Conservation (phyloP, 345 rosid genomes). For the Brassica rapa region DNA sequence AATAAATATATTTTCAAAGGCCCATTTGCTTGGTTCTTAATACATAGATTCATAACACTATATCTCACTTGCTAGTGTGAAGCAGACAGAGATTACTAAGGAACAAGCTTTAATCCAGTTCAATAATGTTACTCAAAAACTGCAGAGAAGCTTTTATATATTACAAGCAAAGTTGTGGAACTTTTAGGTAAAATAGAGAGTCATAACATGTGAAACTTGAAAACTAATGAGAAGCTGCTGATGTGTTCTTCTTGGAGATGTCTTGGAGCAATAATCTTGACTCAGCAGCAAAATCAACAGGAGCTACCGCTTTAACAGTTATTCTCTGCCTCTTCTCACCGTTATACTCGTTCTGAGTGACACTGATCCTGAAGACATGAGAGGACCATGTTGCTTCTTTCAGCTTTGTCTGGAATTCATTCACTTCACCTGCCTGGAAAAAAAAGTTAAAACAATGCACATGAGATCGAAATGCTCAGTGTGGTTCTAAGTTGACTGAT, state of each 20-base stretch:
- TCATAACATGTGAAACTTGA: not conserved
- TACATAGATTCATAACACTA: too few relatives aligned
- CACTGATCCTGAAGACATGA: constrained; percentile 71
- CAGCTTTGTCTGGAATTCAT: constrained; percentile 58
- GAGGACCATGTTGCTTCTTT: constrained; percentile 84
- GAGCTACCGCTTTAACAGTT: constrained; percentile 65
- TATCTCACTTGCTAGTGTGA: not conserved
- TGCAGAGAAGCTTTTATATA: constrained; percentile 6
- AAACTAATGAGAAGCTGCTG: constrained; percentile 36
- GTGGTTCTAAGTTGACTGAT: not conserved
- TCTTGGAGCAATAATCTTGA: constrained; percentile 69
- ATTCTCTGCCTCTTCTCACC: constrained; percentile 90
- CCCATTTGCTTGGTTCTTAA: too few relatives aligned
- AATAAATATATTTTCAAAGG: too few relatives aligned
- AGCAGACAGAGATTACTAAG: not conserved
- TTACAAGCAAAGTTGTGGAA: constrained; percentile 19
- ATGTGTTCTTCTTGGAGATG: constrained; percentile 60
- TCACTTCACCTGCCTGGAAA: constrained; percentile 58
- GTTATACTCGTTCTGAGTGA: constrained; percentile 74
- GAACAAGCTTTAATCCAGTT: not conserved
- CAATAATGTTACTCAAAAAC: not conserved
- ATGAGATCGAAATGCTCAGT: not conserved
- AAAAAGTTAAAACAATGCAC: not conserved
- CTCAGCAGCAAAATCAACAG: constrained; percentile 80
- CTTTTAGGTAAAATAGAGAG: not conserved